Evolutionary conservation across 2,329 filamentous ascomycete species (phyloP), one percentile per base, ranked within the genome.

Genomic region (Lecanicillium sp.): DNA sequence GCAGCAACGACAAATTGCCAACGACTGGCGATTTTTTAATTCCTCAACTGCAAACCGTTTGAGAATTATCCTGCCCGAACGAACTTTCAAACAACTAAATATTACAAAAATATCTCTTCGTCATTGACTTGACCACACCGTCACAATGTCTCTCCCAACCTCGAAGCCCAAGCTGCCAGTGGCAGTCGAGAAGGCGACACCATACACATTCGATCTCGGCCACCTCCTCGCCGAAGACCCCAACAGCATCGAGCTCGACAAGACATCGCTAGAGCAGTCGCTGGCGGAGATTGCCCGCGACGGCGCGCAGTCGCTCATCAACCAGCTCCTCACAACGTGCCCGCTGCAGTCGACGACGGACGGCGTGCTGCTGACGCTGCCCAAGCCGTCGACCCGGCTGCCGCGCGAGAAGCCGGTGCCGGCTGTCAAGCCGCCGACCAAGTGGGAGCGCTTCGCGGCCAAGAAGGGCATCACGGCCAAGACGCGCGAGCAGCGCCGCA

Each of bases 401-500:
- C 92, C 92, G 17, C 84, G 92, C 51, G 89, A 96, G 68, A 97
- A 98, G 65, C 87, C 87, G 9, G 71, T 97, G 8, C 92, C 92
- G 1, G 74, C 79, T 40, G 75, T 80, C 49, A 92, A 89, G 67
- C 71, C 81, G 41, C 83, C 83, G 50, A 97, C 90, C 43, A 95
- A 88, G 62, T 98, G 92, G 92, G 83, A 95, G 69, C 79, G 83
- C 55, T 98, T 98, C 68, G 92, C 92, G 33, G 84, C 81, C 62
- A 94, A 94, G 78, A 94, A 96, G 74, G 92, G 92, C 40, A 97
- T 98, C 66, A 86, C 84, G 68, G 79, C 81, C 64, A 94, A 89
- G 76, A 84, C 78, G 49, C 78, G 84, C 49, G 87, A 92, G 58
- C 73, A 81, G 61, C 74, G 79, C 46, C 62, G 71, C 64, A 74